Evolutionary conservation across 139 green algal species (phyloP).

Genomic region (Coelastrella sp.): DNA sequence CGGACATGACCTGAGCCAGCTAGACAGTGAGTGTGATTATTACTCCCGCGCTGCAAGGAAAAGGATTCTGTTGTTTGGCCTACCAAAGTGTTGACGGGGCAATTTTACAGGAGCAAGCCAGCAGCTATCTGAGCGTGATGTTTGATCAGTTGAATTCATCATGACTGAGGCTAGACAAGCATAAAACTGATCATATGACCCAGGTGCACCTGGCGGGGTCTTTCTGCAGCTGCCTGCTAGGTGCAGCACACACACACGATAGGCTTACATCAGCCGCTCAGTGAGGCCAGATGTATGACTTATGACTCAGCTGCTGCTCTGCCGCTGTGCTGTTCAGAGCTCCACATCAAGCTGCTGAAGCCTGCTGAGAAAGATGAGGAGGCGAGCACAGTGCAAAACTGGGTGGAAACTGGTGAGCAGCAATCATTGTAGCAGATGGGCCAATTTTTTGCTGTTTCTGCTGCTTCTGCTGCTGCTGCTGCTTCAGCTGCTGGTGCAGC

Average conservation of each 20-base stretch:
- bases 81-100: neutral
- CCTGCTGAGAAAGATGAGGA: conserved; percentile 54
- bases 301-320: neutral
- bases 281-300: neutral
- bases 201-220: too few relatives aligned
- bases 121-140: too few relatives aligned
- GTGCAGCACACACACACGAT: neutral
- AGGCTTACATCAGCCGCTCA: neutral
- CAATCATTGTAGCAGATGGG: neutral
- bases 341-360: conserved; percentile 76
- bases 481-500: neutral
- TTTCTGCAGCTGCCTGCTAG: too few relatives aligned
- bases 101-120: neutral
- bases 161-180: too few relatives aligned
- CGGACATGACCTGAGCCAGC: conserved; percentile 65
- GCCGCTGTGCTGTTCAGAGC: conserved; percentile 58
- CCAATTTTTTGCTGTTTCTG: neutral
- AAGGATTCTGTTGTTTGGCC: neutral
- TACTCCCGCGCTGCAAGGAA: neutral
- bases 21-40: conserved; percentile 54
- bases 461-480: neutral
- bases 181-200: too few relatives aligned
- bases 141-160: too few relatives aligned
- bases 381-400: conserved; percentile 68
- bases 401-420: conserved; percentile 70